phyloP scores from a whole-genome alignment of 2,329 filamentous ascomycete species.

The Sordariomycetes sp. region DNA sequence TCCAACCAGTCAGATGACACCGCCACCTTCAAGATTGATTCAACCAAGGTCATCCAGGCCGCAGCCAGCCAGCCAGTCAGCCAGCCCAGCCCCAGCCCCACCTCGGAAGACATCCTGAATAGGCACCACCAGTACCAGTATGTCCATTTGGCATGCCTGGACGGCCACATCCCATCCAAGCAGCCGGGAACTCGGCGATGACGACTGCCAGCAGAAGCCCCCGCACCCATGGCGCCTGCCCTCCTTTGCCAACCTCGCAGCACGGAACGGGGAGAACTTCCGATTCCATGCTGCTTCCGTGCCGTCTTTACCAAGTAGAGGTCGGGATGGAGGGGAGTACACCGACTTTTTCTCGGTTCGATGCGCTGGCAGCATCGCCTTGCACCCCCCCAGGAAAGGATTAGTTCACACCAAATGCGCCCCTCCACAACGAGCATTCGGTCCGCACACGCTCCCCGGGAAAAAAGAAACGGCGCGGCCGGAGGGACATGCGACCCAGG shows the following conservation, averaged over 20 bases:
- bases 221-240: neutral
- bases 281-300: neutral
- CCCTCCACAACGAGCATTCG: neutral
- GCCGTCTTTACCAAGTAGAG: neutral
- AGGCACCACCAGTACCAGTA: too few species aligned
- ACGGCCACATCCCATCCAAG: neutral
- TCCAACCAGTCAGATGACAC: conserved; percentile 1
- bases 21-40: neutral
- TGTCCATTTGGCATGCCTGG: neutral
- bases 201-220: neutral
- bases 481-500: too few species aligned
- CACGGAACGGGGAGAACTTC: neutral
- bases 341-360: conserved; percentile 3
- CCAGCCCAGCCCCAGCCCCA: neutral
- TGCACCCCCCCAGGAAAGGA: neutral
- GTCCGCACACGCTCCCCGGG: too few species aligned
- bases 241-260: neutral
- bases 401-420: neutral
- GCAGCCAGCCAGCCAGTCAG: neutral
- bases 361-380: conserved; percentile 1
- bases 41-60: neutral
- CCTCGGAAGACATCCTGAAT: neutral
- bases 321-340: neutral
- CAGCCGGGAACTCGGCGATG: neutral
- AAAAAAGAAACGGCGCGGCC: too few species aligned